phyloP scores from a whole-genome alignment of 306 rosid genomes.

The Medicago arabica region DNA sequence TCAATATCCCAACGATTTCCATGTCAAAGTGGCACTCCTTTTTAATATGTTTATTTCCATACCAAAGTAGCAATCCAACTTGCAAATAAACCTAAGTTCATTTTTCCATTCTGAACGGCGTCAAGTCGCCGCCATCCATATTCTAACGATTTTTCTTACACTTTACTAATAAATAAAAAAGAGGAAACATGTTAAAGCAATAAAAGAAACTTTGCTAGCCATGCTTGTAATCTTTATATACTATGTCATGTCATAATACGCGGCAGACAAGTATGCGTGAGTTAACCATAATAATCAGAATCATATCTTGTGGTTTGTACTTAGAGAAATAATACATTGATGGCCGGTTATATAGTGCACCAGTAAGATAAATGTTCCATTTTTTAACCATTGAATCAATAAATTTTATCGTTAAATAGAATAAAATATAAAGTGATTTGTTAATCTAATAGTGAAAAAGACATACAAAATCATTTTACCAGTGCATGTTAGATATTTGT shows the following conservation, averaged over 20 bases:
- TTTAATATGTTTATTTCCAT: not conserved
- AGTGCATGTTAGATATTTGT: too few relatives aligned
- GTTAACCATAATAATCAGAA: conserved; percentile 8
- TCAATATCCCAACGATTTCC: not conserved
- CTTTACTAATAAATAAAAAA: conserved; percentile 14
- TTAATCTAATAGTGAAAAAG: too few relatives aligned
- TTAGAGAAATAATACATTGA: too few relatives aligned
- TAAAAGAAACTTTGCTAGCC: conserved; percentile 34
- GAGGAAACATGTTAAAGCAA: not conserved
- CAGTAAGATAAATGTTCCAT: too few relatives aligned
- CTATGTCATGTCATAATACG: conserved; percentile 29
- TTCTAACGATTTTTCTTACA: conserved; percentile 39
- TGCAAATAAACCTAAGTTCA: conserved; percentile 32
- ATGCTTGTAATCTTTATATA: conserved; percentile 20
- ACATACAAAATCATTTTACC: too few relatives aligned
- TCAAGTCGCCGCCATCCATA: conserved; percentile 65
- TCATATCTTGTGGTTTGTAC: conserved; percentile 31
- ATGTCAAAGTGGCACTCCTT: not conserved
- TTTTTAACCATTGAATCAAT: too few relatives aligned
- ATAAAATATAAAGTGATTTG: too few relatives aligned
- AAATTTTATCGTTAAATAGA: too few relatives aligned
- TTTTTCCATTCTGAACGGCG: conserved; percentile 51
- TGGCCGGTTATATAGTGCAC: too few relatives aligned
- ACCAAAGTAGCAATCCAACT: not conserved
- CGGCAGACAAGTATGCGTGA: conserved; percentile 36